Base-by-base conservation (phyloP, 306 rosid species). In the Cucurbita maxima region DNA sequence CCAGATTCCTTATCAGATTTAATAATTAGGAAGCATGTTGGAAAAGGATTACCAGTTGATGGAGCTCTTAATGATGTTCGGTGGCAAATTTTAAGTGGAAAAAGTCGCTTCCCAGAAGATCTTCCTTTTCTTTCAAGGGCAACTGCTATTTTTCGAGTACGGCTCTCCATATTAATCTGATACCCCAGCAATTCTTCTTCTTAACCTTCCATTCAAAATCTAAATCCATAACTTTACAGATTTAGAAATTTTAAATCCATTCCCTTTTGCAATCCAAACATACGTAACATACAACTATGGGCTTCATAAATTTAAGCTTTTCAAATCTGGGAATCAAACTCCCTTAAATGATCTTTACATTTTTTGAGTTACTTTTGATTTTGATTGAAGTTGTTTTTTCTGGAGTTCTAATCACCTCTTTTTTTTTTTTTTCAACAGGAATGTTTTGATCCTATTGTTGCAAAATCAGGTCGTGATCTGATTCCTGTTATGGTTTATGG, bases 401-500 rank as follows among this genome's bases (percentile, higher is more conserved):
- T 48, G 15, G 14, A 60, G 71, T 30, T 75, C 76, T 73, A 50
- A 75, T 67, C 68, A 40, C 78, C 8, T 48, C 4, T 57, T 18
- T 56, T 75, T 58, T 72, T 48, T 5, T 76, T 74, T 88, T 81
- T 2, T 0, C 34, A 62, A 70, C 92, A 91, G 99, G 99, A 95
- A 79, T 91, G 99, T 78, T 95, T 95, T 87, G 99, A 95, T 76
- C 99, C 99, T 78, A 95, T 95, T 75, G 96, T 95, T 82, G 97
- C 99, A 50, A 14, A 73, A 68, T 95, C 99, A 18, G 99, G 99
- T 62, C 97, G 99, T 74, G 99, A 95, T 81, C 76, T 95, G 86
- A 95, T 95, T 79, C 99, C 99, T 72, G 97, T 95, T 55, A 95
- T 95, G 99, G 97, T 95, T 54, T 95, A 95, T 5, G 99, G 99